Base-by-base conservation (phyloP, 2,329 filamentous ascomycete species). In the Neofusicoccum sp. region DNA sequence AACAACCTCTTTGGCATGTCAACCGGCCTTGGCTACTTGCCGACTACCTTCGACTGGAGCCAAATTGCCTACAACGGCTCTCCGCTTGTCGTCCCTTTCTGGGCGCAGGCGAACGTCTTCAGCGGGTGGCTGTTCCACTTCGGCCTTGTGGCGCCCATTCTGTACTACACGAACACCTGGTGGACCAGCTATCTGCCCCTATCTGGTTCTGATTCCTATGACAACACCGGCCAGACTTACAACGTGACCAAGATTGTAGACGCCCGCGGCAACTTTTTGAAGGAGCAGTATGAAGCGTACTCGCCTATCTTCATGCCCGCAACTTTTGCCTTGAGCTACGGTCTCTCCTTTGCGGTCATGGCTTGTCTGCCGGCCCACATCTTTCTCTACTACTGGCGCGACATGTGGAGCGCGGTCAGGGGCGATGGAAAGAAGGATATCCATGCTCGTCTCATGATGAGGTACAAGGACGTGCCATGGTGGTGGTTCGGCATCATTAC, bases 151-250 rank as follows among this genome's bases (percentile, higher is more conserved):
- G 69, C 71, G 3, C 78, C 78, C 3, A 71, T 77, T 0, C 52
- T 81, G 0, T 80, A 80, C 65, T 81, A 80, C 62, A 78, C 87
- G 34, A 89, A 87, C 52, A 83, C 85, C 65, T 81, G 79, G 78
- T 62, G 61, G 61, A 56, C 61, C 12, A 62, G 71, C n/a, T 77
- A 74, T 14, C 16, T 63, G 16, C 62, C 62, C 9, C 36, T 63
- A 11, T 52, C 54, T 9, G 52, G 52, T 4, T 63, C 62, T 6
- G 54, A 59, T 16, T 49, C 65, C 29, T 92, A 91, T 69, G 89
- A 92, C 75, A 92, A 92, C 70, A 90, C 83, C 0, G 89, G 87
- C 2, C 68, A 75, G 0, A 64, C 66, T 0, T 93, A 92, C 76
- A 85, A 92, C 68, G 89, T 89, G 1, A 79, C 73, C 7, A 66